Evolutionary conservation across 192 early-diverging fungal species (phyloP).

Genomic region (Linnemannia hyalina): DNA sequence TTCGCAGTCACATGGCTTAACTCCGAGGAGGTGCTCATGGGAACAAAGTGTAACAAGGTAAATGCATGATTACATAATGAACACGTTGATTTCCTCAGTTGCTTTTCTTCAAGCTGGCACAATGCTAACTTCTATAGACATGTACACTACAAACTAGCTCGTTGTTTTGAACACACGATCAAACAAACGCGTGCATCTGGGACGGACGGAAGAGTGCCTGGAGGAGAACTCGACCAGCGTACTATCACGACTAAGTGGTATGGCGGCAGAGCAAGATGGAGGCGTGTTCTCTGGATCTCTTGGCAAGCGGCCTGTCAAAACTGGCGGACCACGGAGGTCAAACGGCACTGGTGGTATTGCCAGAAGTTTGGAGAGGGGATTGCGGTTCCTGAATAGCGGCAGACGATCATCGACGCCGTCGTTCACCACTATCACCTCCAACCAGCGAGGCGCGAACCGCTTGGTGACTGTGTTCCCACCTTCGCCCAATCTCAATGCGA

Average conservation of each 20-base stretch:
- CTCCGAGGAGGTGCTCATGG: conserved; percentile 64
- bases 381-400: conserved; percentile 24
- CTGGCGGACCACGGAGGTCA: background rate
- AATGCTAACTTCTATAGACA: conserved; percentile 4
- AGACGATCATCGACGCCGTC: conserved; percentile 47
- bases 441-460: background rate
- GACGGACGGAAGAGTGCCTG: conserved; percentile 28
- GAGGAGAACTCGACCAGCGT: background rate
- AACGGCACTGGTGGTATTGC: background rate
- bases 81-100: no score
- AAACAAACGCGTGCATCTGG: conserved; percentile 11
- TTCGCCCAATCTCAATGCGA: conserved; percentile 42
- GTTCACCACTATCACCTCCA: background rate
- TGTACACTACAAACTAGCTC: conserved; percentile 14
- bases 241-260: background rate
- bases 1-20: conserved; percentile 70
- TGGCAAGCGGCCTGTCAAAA: background rate
- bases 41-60: conserved; percentile 74
- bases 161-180: conserved; percentile 32
- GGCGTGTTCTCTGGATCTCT: background rate
- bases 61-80: background rate
- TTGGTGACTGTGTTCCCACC: conserved; percentile 28
- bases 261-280: background rate
- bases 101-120: no score
- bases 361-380: conserved; percentile 28